phyloP scores from a whole-genome alignment of 108 stramenopile species.

The Schizochytrium sp. region DNA sequence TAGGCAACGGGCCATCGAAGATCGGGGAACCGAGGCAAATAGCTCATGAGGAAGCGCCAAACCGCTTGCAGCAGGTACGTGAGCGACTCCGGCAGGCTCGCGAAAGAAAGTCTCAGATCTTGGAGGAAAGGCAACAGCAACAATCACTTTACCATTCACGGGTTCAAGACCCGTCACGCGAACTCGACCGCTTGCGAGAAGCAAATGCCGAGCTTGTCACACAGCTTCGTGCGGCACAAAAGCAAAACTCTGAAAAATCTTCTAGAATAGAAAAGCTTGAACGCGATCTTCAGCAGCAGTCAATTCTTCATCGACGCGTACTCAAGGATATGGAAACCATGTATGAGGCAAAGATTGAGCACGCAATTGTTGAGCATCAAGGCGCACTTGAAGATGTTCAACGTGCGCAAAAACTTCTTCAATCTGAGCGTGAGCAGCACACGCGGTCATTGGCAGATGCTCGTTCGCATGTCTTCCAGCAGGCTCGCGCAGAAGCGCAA shows the following conservation, averaged over 20 bases:
- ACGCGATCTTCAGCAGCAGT: not conserved
- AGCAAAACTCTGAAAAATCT: not conserved
- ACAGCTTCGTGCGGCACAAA: not conserved
- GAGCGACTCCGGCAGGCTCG: not conserved
- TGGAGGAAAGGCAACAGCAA: not conserved
- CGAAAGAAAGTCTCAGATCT: not conserved
- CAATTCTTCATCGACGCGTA: not conserved
- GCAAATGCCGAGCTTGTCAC: not conserved
- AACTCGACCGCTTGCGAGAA: not conserved
- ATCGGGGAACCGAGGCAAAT: too few relatives aligned
- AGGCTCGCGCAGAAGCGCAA: slow-evolving; percentile 27
- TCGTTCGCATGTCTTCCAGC: not conserved
- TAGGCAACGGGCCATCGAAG: too few relatives aligned
- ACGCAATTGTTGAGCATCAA: slow-evolving; percentile 18
- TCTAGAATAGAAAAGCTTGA: not conserved
- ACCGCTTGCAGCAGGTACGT: not conserved
- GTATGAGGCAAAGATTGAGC: slow-evolving; percentile 42
- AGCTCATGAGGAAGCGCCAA: not conserved
- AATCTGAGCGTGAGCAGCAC: not conserved
- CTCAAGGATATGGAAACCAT: slow-evolving; percentile 6
- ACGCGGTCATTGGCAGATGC: not conserved
- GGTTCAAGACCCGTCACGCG: not conserved
- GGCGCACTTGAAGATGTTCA: slow-evolving; percentile 4
- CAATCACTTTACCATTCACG: not conserved
- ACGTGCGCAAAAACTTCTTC: not conserved